These are phyloP conservation scores for Cicer chorassanicum DNA, from an alignment of 306 rosid genomes.

Conservation along the genomic window DNA sequence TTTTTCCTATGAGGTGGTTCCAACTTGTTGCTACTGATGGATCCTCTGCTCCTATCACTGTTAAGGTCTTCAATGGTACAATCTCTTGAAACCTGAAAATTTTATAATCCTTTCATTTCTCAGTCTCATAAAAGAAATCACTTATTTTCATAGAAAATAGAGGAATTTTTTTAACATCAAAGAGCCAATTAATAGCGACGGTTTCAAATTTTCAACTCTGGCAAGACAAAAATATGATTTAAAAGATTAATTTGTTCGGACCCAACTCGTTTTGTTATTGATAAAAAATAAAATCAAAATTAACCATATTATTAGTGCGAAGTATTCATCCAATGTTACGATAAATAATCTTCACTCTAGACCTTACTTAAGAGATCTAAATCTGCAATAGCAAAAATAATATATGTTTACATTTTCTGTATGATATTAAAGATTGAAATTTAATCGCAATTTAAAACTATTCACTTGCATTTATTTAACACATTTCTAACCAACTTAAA, in stretches of 20 bases:
- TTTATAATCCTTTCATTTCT: neutral
- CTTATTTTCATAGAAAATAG: neutral
- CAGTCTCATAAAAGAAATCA: neutral
- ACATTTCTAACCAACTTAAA: neutral
- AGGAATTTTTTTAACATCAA: neutral
- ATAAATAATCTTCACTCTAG: too few species aligned
- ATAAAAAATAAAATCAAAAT: too few species aligned
- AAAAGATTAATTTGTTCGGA: too few species aligned
- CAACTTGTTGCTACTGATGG: constrained; percentile 74
- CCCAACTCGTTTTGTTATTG: too few species aligned
- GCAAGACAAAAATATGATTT: too few species aligned
- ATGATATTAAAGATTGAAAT: neutral
- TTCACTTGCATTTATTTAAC: neutral
- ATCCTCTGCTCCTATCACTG: constrained; percentile 87
- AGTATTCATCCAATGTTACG: too few species aligned
- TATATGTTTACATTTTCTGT: neutral
- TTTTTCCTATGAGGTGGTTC: constrained; percentile 76
- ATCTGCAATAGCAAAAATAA: neutral
- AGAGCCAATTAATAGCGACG: too few species aligned
- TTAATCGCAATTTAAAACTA: neutral
- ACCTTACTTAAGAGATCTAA: too few species aligned
- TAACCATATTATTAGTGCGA: too few species aligned
- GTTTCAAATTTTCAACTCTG: too few species aligned
- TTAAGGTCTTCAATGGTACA: constrained; percentile 80
- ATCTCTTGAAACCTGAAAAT: constrained; percentile 84